Evolutionary conservation across 2,329 filamentous ascomycete genomes (phyloP), one percentile per base, ranked within the genome.

Genomic region (Monosporascus ibericus): DNA sequence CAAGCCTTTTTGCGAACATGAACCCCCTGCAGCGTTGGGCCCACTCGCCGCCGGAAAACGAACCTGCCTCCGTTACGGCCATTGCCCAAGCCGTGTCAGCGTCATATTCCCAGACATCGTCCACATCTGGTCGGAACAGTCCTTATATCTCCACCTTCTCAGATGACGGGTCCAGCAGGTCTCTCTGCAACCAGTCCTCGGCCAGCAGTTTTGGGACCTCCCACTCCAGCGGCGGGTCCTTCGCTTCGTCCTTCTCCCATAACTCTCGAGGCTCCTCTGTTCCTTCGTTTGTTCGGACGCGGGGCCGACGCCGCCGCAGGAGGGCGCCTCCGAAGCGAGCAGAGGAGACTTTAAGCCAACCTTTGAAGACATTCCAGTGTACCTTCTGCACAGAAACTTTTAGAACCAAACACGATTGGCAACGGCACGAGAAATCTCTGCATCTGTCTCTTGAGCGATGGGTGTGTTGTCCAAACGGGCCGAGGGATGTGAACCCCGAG

Each of bases 341-440:
- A 1, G 70, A 72, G 1, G 72, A 75, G 15, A 65, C 64, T 7
- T 66, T 78, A 2, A 59, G 61, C 11, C 68, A 70, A 3, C 78
- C 76, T 2, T 70, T 77, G 53, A 81, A 81, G 61, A 81, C 79
- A 2, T 84, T 79, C 66, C 82, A 86, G 66, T 86, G 83, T 66
- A 86, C 83, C 56, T 86, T 86, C 72, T 86, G 83, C 65, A 85
- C 83, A 6, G 82, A 86, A 58, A 84, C 81, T 0, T 86, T 86
- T 67, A 74, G 82, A 58, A 85, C 82, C 3, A 86, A 86, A 64
- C 81, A 86, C 60, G 83, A 86, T 66, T 86, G 83, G 83, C 82
- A 85, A 61, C 74, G 86, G 53, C 86, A 89, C 64, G 86, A 90
- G 62, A 86, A 86, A 59, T 84, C 82, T 48, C 72, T 84, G 57